Evolutionary conservation across 495 filamentous ascomycete genomes (phyloP).

Genomic region (Daldinia bambusicola): DNA sequence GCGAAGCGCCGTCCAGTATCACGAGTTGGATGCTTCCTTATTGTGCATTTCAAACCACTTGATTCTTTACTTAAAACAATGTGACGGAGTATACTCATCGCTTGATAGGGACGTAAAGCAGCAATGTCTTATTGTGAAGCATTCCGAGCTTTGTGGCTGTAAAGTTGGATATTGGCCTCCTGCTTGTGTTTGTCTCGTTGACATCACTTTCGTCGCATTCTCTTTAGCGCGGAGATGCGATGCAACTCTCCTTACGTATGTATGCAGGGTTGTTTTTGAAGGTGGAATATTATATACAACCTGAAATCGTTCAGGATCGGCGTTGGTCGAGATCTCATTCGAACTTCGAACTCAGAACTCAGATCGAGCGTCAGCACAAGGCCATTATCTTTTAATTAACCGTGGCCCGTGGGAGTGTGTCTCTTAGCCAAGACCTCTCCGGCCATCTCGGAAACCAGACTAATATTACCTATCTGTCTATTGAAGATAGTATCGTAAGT

Average conservation of each 20-base stretch:
- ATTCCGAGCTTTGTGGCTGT: no score
- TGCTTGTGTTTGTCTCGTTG: slow-evolving; percentile 25
- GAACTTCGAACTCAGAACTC: slow-evolving; percentile 10
- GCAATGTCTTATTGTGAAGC: no score
- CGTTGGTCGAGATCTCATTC: slow-evolving; percentile 22
- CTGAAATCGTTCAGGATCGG: slow-evolving; percentile 25
- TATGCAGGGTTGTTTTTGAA: slow-evolving; percentile 24
- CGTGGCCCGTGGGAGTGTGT: no score
- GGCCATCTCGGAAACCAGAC: background rate
- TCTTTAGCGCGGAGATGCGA: slow-evolving; percentile 35
- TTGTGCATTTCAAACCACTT: background rate
- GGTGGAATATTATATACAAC: slow-evolving; percentile 4
- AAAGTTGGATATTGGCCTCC: background rate
- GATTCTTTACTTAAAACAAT: no score
- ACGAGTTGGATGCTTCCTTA: background rate
- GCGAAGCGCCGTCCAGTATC: slow-evolving; percentile 10
- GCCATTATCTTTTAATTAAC: no score
- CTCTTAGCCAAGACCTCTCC: background rate
- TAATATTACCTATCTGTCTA: background rate
- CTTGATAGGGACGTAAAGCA: no score
- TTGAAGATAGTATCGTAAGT: background rate
- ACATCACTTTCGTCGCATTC: slow-evolving; percentile 42
- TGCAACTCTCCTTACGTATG: slow-evolving; percentile 22
- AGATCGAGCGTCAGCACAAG: slow-evolving; percentile 18
- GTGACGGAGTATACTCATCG: no score